Evolutionary conservation across 768 basidiomycete genomes (phyloP), one percentile per base, ranked within the genome.

Genomic region (Mycena rebaudengoi): DNA sequence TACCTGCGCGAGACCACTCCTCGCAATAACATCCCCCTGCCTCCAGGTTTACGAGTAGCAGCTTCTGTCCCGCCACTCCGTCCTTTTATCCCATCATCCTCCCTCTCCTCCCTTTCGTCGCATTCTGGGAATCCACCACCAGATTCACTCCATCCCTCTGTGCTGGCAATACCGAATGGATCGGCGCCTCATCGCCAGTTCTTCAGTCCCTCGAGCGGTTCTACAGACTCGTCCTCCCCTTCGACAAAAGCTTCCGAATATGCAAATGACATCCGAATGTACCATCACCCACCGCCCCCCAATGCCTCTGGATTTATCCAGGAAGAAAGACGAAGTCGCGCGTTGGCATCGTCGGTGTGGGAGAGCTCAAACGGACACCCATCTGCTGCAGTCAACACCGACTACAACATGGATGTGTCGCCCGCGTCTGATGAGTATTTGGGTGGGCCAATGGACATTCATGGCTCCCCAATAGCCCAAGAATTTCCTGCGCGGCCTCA

Each of bases 1-100:
- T 99, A 99, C 81, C 88, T 98, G 59, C 84, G 85, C 61, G 94
- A 98, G 77, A 94, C 91, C 13, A 80, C 82, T 63, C 87, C 85
- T 33, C 83, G 86, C 49, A 90, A 90, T 67, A 81, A 86, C 69
- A 87, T 90, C 21, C 88, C 88, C 20, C 78, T 88, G 65, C 88
- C 89, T 57, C 78, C 86, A 26, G 82, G 83, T 40, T 73, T 87
- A 51, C 82, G 80, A 59, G 71, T 76, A 21, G 77, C 85, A 50
- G 75, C 78, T 26, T 75, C 75, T 73, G 62, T 76, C 75, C 77
- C 62, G 67, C 73, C 68, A 41, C 80, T 71, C 54, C 79, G 74
- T 73, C 79, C 81, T 59, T 73, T 53, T 59, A 58, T 62, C 50
- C 45, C 63, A 44, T 57, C 69, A 11, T 48, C 55, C 41, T n/a